Percentiles rank a stretch among this genome's conserved stretches.
Evolutionary conservation across 179 eudicot species (phyloP).

Genomic region (Spinacia oleracea): DNA sequence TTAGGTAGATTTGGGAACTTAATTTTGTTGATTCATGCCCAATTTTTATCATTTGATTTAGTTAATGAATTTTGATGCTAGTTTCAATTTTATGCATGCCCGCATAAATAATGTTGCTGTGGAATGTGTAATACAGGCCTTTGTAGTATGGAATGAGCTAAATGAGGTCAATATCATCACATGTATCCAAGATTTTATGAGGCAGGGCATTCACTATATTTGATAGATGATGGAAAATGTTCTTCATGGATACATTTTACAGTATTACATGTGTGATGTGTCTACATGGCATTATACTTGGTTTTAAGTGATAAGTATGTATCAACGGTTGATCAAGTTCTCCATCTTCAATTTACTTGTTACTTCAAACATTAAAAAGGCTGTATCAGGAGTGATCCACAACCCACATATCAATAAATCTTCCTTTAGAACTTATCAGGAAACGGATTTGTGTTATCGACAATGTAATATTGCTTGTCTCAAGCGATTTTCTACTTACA

Average conservation of each 20-base stretch:
- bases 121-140: slow-evolving; percentile 3
- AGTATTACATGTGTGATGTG: too few relatives aligned
- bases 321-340: slow-evolving; percentile 18
- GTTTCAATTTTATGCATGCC: background rate
- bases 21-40: background rate
- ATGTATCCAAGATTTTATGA: background rate
- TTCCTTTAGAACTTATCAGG: slow-evolving; percentile 6
- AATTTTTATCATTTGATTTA: background rate
- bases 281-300: slow-evolving; percentile 22
- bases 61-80: background rate
- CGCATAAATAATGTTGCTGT: background rate
- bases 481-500: slow-evolving; percentile 27
- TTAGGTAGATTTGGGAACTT: too few relatives aligned
- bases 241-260: slow-evolving; percentile 10
- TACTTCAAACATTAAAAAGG: slow-evolving; percentile 18
- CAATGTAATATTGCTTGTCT: background rate
- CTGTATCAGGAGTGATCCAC: slow-evolving; percentile 19
- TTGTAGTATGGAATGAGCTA: background rate
- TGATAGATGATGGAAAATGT: slow-evolving; percentile 5
- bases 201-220: background rate
- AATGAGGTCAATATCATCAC: background rate
- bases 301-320: slow-evolving; percentile 18
- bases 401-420: slow-evolving; percentile 15
- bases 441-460: slow-evolving; percentile 4
- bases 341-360: slow-evolving; percentile 14